A percentile compares a stretch with the other conserved stretches of the same genome.
phyloP scores from a whole-genome alignment of 1,284 basidiomycete genomes.

The Porodaedalea pini region DNA sequence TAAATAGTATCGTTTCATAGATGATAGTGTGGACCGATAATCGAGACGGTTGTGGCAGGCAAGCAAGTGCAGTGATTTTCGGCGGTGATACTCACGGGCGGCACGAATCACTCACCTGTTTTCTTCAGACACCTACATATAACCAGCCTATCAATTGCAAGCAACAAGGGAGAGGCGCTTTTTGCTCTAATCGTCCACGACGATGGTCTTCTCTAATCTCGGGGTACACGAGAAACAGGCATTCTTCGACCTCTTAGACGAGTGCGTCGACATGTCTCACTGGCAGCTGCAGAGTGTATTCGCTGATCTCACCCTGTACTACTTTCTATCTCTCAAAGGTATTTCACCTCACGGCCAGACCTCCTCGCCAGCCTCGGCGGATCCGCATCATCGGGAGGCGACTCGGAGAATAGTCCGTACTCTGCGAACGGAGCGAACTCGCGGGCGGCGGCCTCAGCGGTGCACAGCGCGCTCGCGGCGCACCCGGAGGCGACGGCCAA shows the following conservation, averaged over 20 bases:
- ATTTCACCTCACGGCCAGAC: conserved; percentile 74
- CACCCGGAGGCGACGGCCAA: conserved; percentile 42
- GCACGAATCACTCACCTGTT: too few species aligned
- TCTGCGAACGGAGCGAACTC: not conserved
- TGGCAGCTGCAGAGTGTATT: not conserved
- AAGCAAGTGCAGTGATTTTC: too few species aligned
- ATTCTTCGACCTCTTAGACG: conserved; percentile 74
- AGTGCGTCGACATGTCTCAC: conserved; percentile 41
- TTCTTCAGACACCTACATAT: too few species aligned
- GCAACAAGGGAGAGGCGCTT: not conserved
- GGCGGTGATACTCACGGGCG: too few species aligned
- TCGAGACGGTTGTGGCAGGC: too few species aligned
- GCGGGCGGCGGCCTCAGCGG: conserved; percentile 41
- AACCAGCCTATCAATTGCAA: too few species aligned
- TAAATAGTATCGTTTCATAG: too few species aligned
- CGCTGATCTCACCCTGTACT: not conserved
- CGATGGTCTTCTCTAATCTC: conserved; percentile 69
- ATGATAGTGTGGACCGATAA: too few species aligned
- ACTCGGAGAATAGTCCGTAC: not conserved
- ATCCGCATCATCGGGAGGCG: conserved; percentile 12
- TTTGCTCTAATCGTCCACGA: too few species aligned
- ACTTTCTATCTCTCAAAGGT: conserved; percentile 40
- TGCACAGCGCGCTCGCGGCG: conserved; percentile 45
- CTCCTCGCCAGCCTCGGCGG: conserved; percentile 35
- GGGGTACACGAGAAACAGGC: conserved; percentile 66